Evolutionary conservation across 2,329 filamentous ascomycete genomes (phyloP), one percentile per base, ranked within the genome.

Genomic region (Monosporascus sp.): DNA sequence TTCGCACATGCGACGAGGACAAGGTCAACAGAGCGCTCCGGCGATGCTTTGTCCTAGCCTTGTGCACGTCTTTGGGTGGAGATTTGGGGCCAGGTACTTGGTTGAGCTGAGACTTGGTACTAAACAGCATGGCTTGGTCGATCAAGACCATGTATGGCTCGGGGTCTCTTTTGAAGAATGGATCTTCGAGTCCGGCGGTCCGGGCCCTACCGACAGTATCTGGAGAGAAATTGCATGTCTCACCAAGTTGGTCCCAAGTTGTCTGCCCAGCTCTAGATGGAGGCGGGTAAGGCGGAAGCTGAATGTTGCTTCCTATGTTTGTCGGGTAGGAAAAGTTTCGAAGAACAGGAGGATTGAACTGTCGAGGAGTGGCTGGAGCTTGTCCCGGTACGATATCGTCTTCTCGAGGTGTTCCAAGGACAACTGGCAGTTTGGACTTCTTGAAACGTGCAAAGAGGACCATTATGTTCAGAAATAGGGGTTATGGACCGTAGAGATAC

Each of bases 301-400:
- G 50, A 15, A 44, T 46, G 17, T 46, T 50, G 27, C 41, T 57
- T 17, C 56, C 50, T 24, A 67, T 49, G 44, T 56, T 60, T 15
- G 55, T 65, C 18, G 66, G 66, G 50, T 68, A 68, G 22, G 65
- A 67, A 54, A 68, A 68, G 37, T 68, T 68, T 46, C 65, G 58
- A 31, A 61, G 35, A 5, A 63, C 55, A 37, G 62, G 62, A 17
- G 58, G 55, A 18, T 52, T 52, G 17, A 39, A 45, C 14, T 46
- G 46, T 45, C 49, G 61, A 24, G 58, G 52, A 27, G 51, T 52
- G 37, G 48, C 51, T 7, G 54, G 49, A 25, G 48, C 39, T 39
- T 57, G 60, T 18, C 50, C 50, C 25, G 55, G 47, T 52, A 51
- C 22, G 18, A 39, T 37, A 15, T 51, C 52, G 51, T 63, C 57